These are phyloP conservation scores for Cytospora chrysosperma DNA, from an alignment of 2,329 filamentous ascomycete species.

Conservation along the genomic window DNA sequence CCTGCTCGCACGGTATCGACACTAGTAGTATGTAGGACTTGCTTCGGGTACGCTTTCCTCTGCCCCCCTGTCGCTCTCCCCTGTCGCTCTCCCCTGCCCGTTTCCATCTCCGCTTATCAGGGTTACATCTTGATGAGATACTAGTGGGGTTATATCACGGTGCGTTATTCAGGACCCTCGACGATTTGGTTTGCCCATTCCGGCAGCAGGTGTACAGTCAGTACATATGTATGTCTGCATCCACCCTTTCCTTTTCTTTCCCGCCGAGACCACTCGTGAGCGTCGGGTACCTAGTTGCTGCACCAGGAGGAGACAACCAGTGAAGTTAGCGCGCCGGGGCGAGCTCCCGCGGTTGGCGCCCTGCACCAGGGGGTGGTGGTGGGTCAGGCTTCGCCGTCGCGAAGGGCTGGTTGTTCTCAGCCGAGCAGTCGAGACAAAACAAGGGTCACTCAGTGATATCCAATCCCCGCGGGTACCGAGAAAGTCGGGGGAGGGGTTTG, in stretches of 20 bases:
- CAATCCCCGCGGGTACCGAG: too few species aligned
- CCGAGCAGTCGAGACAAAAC: not conserved
- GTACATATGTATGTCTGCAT: too few species aligned
- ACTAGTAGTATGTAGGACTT: too few species aligned
- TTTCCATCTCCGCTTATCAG: not conserved
- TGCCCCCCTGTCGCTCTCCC: not conserved
- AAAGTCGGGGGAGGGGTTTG: not conserved
- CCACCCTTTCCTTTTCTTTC: not conserved
- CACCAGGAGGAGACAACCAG: not conserved
- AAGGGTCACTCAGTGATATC: not conserved
- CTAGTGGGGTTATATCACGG: not conserved
- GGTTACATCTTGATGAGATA: not conserved
- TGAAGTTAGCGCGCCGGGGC: not conserved
- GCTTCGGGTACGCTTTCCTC: not conserved
- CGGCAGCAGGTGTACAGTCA: too few species aligned
- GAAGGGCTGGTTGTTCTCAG: not conserved
- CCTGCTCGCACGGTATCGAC: slow-evolving; percentile 4
- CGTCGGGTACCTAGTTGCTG: not conserved
- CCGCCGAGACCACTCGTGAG: not conserved
- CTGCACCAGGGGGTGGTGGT: not conserved
- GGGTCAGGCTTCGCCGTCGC: too few species aligned
- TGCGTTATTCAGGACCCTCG: not conserved
- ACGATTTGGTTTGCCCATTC: not conserved
- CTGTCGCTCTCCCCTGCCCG: not conserved
- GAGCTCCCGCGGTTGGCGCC: not conserved